Percentiles rank a stretch among this genome's conserved stretches.
Conservation (phyloP, 371 early-diverging fungal genomes). For the Synchytrium microbalum region DNA sequence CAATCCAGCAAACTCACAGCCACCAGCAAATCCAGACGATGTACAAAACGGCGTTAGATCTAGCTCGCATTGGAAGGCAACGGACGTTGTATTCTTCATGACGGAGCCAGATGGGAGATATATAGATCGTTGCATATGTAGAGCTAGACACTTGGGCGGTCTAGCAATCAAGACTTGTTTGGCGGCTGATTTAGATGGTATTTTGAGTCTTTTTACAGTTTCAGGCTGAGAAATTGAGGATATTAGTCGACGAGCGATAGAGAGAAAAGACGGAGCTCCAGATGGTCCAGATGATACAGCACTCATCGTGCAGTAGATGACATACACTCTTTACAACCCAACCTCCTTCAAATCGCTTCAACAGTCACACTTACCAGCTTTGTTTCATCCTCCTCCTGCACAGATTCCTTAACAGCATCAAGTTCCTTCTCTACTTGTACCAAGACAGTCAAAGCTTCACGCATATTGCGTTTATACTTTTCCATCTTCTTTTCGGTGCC, state of each 20-base stretch:
- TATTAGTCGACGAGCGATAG: background rate
- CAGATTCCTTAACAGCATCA: constrained; percentile 1
- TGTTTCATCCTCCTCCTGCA: constrained; percentile 13
- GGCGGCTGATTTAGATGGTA: constrained; percentile 2
- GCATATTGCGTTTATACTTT: background rate
- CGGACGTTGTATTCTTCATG: constrained; percentile 66
- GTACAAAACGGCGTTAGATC: constrained; percentile 53
- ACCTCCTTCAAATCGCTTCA: no score
- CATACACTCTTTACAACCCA: no score
- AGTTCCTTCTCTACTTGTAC: constrained; percentile 11
- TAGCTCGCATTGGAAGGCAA: constrained; percentile 62
- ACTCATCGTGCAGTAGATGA: no score
- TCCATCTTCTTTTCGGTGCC: background rate
- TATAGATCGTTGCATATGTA: constrained; percentile 74
- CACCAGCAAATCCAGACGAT: constrained; percentile 1
- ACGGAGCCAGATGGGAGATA: constrained; percentile 54
- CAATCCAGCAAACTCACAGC: background rate
- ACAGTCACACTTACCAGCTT: constrained; percentile 12
- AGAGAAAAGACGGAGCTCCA: background rate
- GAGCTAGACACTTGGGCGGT: constrained; percentile 43
- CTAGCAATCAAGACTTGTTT: constrained; percentile 31
- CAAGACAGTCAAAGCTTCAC: background rate
- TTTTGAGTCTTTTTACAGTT: constrained; percentile 9
- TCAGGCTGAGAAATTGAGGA: constrained; percentile 5
- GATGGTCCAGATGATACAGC: no score